These are phyloP conservation scores for Cydonia oblonga DNA, from an alignment of 331 rosid genomes.

Conservation along the genomic window DNA sequence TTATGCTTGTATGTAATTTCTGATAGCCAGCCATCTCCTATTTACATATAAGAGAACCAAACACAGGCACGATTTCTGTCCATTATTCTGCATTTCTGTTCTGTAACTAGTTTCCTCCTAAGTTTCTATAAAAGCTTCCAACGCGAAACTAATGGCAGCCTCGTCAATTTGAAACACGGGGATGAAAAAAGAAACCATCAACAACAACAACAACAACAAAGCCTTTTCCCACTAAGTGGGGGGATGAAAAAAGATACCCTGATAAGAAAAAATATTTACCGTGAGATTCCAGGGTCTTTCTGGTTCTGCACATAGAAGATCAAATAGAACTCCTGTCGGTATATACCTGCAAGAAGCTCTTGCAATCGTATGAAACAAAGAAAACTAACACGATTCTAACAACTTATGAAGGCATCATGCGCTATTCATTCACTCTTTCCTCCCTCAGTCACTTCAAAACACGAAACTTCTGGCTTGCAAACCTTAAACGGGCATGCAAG, in stretches of 20 bases:
- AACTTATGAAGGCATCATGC: background rate
- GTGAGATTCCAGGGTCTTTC: constrained; percentile 94
- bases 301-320: constrained; percentile 77
- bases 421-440: background rate
- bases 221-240: too few species aligned
- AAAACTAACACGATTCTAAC: background rate
- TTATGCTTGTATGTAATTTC: background rate
- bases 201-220: too few species aligned
- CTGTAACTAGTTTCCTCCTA: background rate
- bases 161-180: background rate
- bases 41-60: background rate
- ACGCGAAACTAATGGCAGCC: background rate
- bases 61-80: background rate
- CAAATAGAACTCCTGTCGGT: constrained; percentile 94
- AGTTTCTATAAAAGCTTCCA: background rate
- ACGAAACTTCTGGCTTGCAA: background rate
- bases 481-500: background rate
- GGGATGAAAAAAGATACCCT: background rate
- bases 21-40: background rate
- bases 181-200: background rate
- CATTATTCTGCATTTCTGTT: background rate
- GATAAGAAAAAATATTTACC: constrained; percentile 20
- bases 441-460: background rate
- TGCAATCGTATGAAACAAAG: background rate
- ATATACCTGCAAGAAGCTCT: constrained; percentile 46